Evolutionary conservation across 2,329 filamentous ascomycete species (phyloP).

Genomic region (Colletotrichum brevisporum): DNA sequence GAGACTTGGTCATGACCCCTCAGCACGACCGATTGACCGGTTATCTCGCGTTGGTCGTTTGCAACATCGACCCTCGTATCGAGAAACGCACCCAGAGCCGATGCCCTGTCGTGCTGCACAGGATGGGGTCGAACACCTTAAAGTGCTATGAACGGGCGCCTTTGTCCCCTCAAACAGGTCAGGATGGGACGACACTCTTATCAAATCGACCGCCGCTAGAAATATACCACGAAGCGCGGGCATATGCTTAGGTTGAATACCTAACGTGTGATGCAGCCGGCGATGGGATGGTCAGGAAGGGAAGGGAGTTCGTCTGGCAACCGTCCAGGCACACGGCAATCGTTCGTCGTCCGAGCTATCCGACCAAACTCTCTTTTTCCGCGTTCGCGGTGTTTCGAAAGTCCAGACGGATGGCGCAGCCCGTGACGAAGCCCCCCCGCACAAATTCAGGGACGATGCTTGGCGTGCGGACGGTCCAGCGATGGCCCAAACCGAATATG

Average conservation of each 20-base stretch:
- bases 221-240: neutral
- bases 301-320: conserved; percentile 26
- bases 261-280: neutral
- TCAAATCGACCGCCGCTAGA: conserved; percentile 18
- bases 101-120: conserved; percentile 28
- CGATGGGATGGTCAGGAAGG: neutral
- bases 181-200: conserved; percentile 35
- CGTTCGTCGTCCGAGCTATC: conserved; percentile 34
- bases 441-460: conserved; percentile 24
- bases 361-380: conserved; percentile 23
- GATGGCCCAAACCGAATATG: conserved; percentile 31
- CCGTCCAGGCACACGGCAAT: neutral
- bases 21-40: neutral
- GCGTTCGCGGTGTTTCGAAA: conserved; percentile 22
- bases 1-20: neutral
- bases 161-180: conserved; percentile 7
- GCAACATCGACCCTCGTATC: conserved; percentile 1
- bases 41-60: too few relatives aligned
- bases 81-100: conserved; percentile 28
- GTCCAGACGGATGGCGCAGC: conserved; percentile 36
- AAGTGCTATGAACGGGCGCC: neutral
- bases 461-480: conserved; percentile 24
- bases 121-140: neutral
- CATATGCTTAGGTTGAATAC: too few relatives aligned
- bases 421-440: conserved; percentile 27